Conservation (phyloP, 176 grass and related monocot species). For the Cocos nucifera region DNA sequence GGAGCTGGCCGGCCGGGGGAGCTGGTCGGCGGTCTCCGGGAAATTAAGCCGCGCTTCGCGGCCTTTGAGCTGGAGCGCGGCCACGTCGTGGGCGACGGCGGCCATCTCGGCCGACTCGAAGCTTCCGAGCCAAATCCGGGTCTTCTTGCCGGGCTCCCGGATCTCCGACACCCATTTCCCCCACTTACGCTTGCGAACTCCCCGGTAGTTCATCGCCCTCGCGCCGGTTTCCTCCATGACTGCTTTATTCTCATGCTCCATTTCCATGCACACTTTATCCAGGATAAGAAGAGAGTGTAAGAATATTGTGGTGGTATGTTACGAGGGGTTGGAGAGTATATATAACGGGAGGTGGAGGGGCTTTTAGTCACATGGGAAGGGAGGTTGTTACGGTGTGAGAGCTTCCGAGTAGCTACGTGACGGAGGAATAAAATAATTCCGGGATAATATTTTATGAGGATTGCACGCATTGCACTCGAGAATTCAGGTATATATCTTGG, state of each 20-base stretch:
- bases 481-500: slow-evolving; percentile 1
- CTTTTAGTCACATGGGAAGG: background rate
- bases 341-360: background rate
- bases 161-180: slow-evolving; percentile 78
- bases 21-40: slow-evolving; percentile 42
- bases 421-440: background rate
- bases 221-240: slow-evolving; percentile 13
- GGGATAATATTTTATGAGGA: background rate
- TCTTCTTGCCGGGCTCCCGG: slow-evolving; percentile 50
- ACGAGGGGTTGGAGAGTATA: background rate
- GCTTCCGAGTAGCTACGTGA: background rate
- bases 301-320: too few species aligned
- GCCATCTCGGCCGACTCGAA: slow-evolving; percentile 63
- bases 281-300: too few species aligned
- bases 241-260: too few species aligned
- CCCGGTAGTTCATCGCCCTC: slow-evolving; percentile 33
- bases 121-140: slow-evolving; percentile 55
- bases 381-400: background rate
- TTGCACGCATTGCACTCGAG: slow-evolving; percentile 17
- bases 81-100: slow-evolving; percentile 62
- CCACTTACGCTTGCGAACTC: slow-evolving; percentile 51
- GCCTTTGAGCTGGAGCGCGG: slow-evolving; percentile 41
- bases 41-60: slow-evolving; percentile 52
- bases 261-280: too few species aligned
- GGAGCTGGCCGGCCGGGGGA: slow-evolving; percentile 37